phyloP scores from a whole-genome alignment of 768 basidiomycete genomes.

The Mycena capillaripes region DNA sequence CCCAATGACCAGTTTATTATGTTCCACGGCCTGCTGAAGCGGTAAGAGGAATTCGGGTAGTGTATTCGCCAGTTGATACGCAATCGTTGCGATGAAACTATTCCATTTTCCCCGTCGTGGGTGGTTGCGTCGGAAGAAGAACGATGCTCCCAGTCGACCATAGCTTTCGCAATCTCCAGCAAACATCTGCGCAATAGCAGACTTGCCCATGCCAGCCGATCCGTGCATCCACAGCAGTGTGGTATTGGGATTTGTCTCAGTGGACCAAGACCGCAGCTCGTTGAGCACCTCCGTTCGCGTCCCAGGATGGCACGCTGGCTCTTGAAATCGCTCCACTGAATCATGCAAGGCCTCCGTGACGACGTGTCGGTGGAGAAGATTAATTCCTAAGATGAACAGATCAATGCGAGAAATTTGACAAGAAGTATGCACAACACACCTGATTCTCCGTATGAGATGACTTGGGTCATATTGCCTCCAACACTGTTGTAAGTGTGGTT shows the following conservation, averaged over 20 bases:
- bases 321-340: conserved; percentile 4
- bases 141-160: too few relatives aligned
- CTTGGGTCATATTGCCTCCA: neutral
- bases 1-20: conserved; percentile 30
- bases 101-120: conserved; percentile 22
- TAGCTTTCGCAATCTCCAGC: conserved; percentile 34
- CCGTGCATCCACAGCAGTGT: conserved; percentile 38
- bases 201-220: conserved; percentile 41
- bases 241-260: neutral
- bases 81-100: conserved; percentile 44
- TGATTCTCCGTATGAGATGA: neutral
- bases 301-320: conserved; percentile 19
- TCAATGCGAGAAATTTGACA: too few relatives aligned
- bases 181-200: conserved; percentile 39
- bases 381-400: too few relatives aligned
- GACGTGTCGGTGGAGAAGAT: too few relatives aligned
- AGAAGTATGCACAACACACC: neutral
- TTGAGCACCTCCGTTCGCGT: conserved; percentile 6
- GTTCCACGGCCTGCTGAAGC: conserved; percentile 25
- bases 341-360: conserved; percentile 6
- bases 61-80: conserved; percentile 40
- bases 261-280: neutral
- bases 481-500: neutral
- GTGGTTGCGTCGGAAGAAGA: too few relatives aligned
- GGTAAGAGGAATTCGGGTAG: conserved; percentile 16